These are phyloP conservation scores for Tetracladium maxilliforme DNA, from an alignment of 2,329 filamentous ascomycete genomes.

Conservation along the genomic window DNA sequence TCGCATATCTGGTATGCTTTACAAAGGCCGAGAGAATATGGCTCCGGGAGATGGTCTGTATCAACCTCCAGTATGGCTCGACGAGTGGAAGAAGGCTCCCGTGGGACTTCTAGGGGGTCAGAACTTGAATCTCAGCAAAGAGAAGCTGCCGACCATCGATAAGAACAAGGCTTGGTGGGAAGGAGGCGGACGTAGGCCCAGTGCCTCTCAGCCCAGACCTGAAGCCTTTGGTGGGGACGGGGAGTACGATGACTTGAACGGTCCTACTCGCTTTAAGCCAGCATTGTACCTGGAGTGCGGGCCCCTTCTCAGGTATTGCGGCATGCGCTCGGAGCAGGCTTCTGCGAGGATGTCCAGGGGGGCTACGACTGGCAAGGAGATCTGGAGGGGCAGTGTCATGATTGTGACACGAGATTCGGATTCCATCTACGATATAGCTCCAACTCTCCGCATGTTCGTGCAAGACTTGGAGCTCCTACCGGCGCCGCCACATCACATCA, in stretches of 20 bases:
- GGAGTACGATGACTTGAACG: conserved; percentile 48
- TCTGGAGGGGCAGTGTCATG: conserved; percentile 91
- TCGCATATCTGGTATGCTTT: conserved; percentile 24
- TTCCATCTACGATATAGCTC: conserved; percentile 72
- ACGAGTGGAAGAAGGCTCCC: conserved; percentile 60
- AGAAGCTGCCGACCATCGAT: conserved; percentile 19
- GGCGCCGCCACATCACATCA: conserved; percentile 57
- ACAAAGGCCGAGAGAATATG: conserved; percentile 23
- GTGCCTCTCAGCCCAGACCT: conserved; percentile 25
- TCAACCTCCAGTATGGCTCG: conserved; percentile 41
- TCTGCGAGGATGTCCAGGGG: conserved; percentile 20
- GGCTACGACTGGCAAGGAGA: conserved; percentile 37
- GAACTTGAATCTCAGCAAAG: conserved; percentile 42
- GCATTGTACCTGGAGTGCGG: conserved; percentile 78
- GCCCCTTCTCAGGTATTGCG: conserved; percentile 78
- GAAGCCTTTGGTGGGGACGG: conserved; percentile 54
- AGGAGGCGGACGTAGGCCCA: conserved; percentile 22
- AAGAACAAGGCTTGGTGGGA: conserved; percentile 68
- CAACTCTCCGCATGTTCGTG: conserved; percentile 70
- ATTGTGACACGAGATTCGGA: conserved; percentile 80
- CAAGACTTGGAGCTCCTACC: conserved; percentile 75
- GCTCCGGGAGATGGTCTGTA: conserved; percentile 42
- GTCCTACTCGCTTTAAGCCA: conserved; percentile 67
- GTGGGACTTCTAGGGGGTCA: conserved; percentile 43
- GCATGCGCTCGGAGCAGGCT: conserved; percentile 52